Evolutionary conservation across 2,329 filamentous ascomycete species (phyloP).

Genomic region (Stagonosporopsis chrysanthemi): DNA sequence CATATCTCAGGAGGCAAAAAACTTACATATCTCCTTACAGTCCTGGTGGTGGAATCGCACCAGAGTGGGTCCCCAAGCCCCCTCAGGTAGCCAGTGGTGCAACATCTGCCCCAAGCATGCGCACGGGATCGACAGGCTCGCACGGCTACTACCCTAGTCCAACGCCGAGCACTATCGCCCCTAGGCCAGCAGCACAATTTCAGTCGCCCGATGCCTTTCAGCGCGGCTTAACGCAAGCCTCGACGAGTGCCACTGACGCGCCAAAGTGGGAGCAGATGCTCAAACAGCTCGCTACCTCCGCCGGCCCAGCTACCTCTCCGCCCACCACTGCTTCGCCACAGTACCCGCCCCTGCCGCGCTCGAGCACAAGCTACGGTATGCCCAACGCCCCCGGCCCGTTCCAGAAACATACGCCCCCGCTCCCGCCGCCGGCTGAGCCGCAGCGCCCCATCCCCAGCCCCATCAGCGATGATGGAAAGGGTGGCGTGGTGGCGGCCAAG

Average conservation of each 20-base stretch:
- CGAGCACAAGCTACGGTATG: conserved; percentile 26
- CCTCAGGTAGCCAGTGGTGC: conserved; percentile 19
- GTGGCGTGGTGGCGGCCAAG: conserved; percentile 9
- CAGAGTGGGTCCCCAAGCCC: conserved; percentile 49
- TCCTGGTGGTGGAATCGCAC: conserved; percentile 51
- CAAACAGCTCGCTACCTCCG: conserved; percentile 39
- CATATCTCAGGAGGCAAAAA: conserved; percentile 54
- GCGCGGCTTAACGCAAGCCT: conserved; percentile 46
- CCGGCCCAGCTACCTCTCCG: conserved; percentile 20
- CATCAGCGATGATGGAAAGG: conserved; percentile 44
- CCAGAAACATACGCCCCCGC: conserved; percentile 27
- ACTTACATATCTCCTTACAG: conserved; percentile 58
- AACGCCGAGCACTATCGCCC: conserved; percentile 8
- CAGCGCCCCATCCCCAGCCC: conserved; percentile 44
- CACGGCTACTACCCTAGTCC: conserved; percentile 17
- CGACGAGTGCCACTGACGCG: conserved; percentile 26
- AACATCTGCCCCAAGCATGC: conserved; percentile 2
- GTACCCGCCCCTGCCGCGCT: conserved; percentile 25
- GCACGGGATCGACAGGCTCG: conserved; percentile 12
- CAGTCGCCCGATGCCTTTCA: conserved; percentile 56
- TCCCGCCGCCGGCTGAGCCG: conserved; percentile 27
- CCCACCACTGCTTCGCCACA: conserved; percentile 21
- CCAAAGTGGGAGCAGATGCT: conserved; percentile 48
- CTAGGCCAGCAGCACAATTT: conserved; percentile 50
- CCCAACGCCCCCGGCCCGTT: conserved; percentile 21